Evolutionary conservation across 2,329 filamentous ascomycete species (phyloP).

Genomic region (Paramyrothecium roridum): DNA sequence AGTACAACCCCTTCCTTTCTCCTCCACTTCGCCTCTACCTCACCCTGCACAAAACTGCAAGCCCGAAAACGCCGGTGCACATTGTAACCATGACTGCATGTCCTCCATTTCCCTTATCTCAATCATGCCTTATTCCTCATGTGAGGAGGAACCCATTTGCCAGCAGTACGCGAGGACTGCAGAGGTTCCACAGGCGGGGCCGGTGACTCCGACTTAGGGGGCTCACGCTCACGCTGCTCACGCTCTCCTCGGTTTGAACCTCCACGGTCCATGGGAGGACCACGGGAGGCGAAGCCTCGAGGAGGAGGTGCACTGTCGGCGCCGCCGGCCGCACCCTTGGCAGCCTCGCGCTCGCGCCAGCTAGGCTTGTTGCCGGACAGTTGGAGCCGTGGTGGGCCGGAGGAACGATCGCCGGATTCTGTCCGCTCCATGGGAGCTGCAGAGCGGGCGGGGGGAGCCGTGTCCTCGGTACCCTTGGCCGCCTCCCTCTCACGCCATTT

Average conservation of each 20-base stretch:
- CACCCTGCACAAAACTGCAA: constrained; percentile 23
- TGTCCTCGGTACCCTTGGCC: constrained; percentile 23
- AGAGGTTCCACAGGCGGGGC: constrained; percentile 45
- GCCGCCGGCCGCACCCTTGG: constrained; percentile 32
- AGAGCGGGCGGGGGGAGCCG: constrained; percentile 21
- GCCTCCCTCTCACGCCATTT: constrained; percentile 41
- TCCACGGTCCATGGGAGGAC: constrained; percentile 39
- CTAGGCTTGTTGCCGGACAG: constrained; percentile 61
- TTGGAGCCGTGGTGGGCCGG: constrained; percentile 57
- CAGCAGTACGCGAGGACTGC: constrained; percentile 49
- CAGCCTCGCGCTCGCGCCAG: constrained; percentile 72
- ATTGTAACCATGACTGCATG: constrained; percentile 21
- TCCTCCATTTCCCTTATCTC: constrained; percentile 9
- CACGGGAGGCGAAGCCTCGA: constrained; percentile 29
- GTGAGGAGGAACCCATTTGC: constrained; percentile 58
- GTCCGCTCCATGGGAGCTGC: constrained; percentile 37
- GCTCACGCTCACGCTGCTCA: constrained; percentile 20
- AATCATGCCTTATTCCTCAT: constrained; percentile 28
- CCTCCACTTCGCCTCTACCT: neutral
- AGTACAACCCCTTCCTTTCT: constrained; percentile 28
- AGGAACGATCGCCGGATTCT: constrained; percentile 43
- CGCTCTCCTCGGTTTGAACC: constrained; percentile 40
- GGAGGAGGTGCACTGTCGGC: constrained; percentile 43
- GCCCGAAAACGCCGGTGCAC: constrained; percentile 35
- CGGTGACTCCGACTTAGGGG: constrained; percentile 35